Conservation (phyloP, 805 yeast genomes). For the Yarrowia alimentaria region DNA sequence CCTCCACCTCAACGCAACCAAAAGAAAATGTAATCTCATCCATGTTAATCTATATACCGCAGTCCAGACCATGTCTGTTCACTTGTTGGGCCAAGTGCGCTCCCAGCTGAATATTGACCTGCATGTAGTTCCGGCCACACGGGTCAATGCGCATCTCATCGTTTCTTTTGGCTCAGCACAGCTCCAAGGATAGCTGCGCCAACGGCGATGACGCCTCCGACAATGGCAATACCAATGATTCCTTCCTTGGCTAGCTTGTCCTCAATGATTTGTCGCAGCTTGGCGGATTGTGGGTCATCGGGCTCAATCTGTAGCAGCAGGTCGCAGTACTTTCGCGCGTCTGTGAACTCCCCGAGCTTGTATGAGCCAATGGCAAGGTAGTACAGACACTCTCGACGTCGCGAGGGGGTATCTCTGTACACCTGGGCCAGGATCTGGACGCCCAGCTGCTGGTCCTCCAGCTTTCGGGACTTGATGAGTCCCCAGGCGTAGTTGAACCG, state of each 20-base stretch:
- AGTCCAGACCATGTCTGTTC: no score
- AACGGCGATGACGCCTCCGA: slow-evolving; percentile 81
- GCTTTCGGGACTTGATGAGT: slow-evolving; percentile 65
- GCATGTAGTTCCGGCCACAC: background rate
- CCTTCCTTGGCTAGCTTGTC: slow-evolving; percentile 86
- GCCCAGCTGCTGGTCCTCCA: slow-evolving; percentile 72
- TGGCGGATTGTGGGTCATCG: slow-evolving; percentile 71
- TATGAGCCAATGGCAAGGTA: slow-evolving; percentile 84
- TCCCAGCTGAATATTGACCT: no score
- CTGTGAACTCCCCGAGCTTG: slow-evolving; percentile 81
- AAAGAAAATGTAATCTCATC: no score
- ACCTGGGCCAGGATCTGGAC: slow-evolving; percentile 59
- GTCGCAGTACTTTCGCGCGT: slow-evolving; percentile 83
- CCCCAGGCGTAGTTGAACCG: slow-evolving; percentile 97
- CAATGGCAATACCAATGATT: slow-evolving; percentile 79
- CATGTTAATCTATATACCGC: no score
- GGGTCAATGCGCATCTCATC: background rate
- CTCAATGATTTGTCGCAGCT: slow-evolving; percentile 72
- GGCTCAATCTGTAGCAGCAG: slow-evolving; percentile 78
- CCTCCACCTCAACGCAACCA: no score
- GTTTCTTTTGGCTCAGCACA: slow-evolving; percentile 35
- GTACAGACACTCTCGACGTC: slow-evolving; percentile 86
- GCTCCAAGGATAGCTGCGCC: slow-evolving; percentile 61
- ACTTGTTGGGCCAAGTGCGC: no score
- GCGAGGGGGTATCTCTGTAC: slow-evolving; percentile 72